Base-by-base conservation (phyloP, 257 asterid species). In the Solanum medicagineum region DNA sequence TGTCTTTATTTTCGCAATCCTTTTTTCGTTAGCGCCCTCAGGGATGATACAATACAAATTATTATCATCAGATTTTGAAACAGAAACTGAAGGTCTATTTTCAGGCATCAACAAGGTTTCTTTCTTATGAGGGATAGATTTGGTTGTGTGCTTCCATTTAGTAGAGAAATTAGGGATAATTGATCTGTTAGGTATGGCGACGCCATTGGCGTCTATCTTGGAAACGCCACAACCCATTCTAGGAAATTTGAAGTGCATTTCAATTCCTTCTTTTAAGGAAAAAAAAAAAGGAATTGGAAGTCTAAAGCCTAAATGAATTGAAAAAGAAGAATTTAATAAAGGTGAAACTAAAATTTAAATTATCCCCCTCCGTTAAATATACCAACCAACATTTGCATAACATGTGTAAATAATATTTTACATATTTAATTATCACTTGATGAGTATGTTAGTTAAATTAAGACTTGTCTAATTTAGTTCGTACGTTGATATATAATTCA, bases 101-200 rank as follows among this genome's bases (percentile, higher is more conserved):
- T 62, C 91, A 36, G 85, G 87, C 89, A 75, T 29, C 8, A 91
- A 80, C 65, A 91, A 86, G 7, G 17, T 26, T 80, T 57, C 87
- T 89, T 89, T 77, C 81, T 90, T 92, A 4, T 89, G 90, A 82
- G 74, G 88, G 80, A 81, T 77, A 29, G 88, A 10, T 70, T 59
- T 80, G 74, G 54, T 90, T 62, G 71, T 40, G 51, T 87, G 65
- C n/a, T 57, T 87, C 22, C 66, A 83, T 7, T 86, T 86, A 71
- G 32, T 80, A 65, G 85, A 85, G 87, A 90, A 86, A 32, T 83
- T n/a, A 19, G 92, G 92, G 24, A 90, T 88, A 47, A 86, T 86
- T 19, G 80, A 70, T 87, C 81, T 86, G 49, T 86, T 54, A n/a
- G 90, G 91, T 79, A 63, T 79, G 83, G 83, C 83, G 1, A 26